These are phyloP conservation scores for Pulveroboletus ravenelii DNA, from an alignment of 768 basidiomycete species.

Conservation along the genomic window DNA sequence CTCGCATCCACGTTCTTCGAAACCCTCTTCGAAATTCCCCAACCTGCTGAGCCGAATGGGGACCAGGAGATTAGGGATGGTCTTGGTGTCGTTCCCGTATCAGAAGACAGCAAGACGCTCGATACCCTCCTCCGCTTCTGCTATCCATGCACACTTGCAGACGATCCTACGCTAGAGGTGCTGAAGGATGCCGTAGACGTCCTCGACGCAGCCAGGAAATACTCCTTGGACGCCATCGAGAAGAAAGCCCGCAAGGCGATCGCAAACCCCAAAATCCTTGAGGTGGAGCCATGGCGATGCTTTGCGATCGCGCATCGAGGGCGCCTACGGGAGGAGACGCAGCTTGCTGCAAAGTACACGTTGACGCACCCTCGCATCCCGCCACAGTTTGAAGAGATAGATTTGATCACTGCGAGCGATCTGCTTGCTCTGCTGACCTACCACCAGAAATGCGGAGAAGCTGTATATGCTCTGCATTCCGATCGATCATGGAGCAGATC, in stretches of 20 bases:
- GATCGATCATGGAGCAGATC: not conserved
- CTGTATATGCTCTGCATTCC: not conserved
- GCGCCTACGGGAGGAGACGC: slow-evolving; percentile 1
- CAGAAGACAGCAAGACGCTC: slow-evolving; percentile 19
- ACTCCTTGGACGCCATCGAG: not conserved
- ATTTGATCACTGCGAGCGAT: not conserved
- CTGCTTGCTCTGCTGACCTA: not conserved
- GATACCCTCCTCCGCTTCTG: slow-evolving; percentile 23
- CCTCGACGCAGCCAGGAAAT: not conserved
- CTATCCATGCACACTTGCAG: slow-evolving; percentile 21
- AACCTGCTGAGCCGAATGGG: slow-evolving; percentile 9
- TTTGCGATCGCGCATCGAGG: not conserved
- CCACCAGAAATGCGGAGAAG: not conserved
- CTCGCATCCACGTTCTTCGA: slow-evolving; percentile 29
- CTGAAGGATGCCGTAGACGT: not conserved
- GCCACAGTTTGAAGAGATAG: not conserved
- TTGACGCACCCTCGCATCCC: not conserved
- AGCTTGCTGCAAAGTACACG: slow-evolving; percentile 11
- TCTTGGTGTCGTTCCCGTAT: slow-evolving; percentile 17
- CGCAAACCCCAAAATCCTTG: not conserved
- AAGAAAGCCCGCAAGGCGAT: not conserved
- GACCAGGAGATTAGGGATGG: slow-evolving; percentile 12
- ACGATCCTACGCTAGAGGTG: slow-evolving; percentile 17
- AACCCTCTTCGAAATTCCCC: slow-evolving; percentile 29
- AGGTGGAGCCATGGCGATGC: not conserved